Percentiles rank a stretch among this genome's conserved stretches.
Evolutionary conservation across 495 filamentous ascomycete species (phyloP).

Genomic region (Podospora conica): DNA sequence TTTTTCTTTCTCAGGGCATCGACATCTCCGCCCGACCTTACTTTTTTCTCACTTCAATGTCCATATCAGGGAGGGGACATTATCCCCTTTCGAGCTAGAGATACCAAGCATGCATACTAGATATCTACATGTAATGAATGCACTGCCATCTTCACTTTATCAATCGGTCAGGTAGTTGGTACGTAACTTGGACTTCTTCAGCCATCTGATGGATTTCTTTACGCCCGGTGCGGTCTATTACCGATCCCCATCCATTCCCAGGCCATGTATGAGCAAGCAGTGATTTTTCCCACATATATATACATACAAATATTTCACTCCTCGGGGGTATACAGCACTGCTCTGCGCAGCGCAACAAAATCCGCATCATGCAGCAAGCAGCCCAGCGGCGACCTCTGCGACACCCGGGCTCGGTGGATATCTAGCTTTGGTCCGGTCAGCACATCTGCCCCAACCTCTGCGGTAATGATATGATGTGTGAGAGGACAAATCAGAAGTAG

Average conservation of each 20-base stretch:
- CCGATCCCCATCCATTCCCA: neutral
- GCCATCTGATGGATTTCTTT: too few relatives aligned
- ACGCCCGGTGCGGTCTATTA: too few relatives aligned
- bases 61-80: too few relatives aligned
- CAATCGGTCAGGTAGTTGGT: too few relatives aligned
- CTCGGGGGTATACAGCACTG: neutral
- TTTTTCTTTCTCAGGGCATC: too few relatives aligned
- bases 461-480: neutral
- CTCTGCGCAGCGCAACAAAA: neutral
- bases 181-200: too few relatives aligned
- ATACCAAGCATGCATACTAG: too few relatives aligned
- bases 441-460: neutral
- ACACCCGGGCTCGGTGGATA: neutral
- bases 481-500: slow-evolving; percentile 24
- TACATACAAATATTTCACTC: too few relatives aligned
- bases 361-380: neutral
- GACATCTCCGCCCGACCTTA: too few relatives aligned
- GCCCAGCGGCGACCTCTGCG: neutral
- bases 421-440: neutral
- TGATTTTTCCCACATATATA: neutral
- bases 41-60: neutral
- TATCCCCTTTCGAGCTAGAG: too few relatives aligned
- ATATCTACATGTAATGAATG: too few relatives aligned
- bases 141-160: too few relatives aligned
- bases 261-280: neutral